Evolutionary conservation across 2,329 filamentous ascomycete species (phyloP), one percentile per base, ranked within the genome.

Genomic region (Tetracladium maxilliforme): DNA sequence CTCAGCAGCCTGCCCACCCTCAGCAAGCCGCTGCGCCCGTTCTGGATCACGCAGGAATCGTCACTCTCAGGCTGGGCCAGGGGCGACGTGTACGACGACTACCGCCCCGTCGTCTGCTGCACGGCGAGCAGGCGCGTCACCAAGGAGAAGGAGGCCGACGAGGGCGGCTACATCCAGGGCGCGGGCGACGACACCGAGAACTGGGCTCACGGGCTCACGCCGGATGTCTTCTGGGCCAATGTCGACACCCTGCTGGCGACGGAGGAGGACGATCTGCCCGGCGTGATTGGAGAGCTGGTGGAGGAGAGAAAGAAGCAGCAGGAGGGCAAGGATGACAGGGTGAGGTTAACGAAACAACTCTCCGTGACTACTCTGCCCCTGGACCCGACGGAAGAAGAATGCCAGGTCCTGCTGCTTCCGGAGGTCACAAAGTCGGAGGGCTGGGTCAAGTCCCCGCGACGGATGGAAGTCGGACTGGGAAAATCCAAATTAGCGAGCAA

Each of bases 161-260:
- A 77, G 42, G 68, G 65, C 4, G 74, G 73, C 6, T 98, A 98
- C 43, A 77, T 98, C 30, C 90, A 95, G 51, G 90, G 90, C 25
- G 87, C 87, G 1, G 90, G 79, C 3, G 90, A 98, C 48, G 90
- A 98, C 46, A 82, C 79, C 9, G 90, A 98, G 56, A 82, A 81
- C 37, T 98, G 90, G 90, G 77, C 84, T 2, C 56, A 67, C 26
- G 83, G 82, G 0, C 63, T 95, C 10, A 90, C 80, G 1, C 70
- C 87, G 0, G 46, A 56, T 1, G 34, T 87, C 1, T 98, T 93
- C 51, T 98, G 90, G 90, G 49, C 49, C 3, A 59, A 93, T 37
- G 56, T 54, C 21, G 54, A 66, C 1, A 19, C 43, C 6, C 54
- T 95, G 8, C 54, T 92, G 12, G 47, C 47, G 0, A 64, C 74